Evolutionary conservation across 345 rosid species (phyloP).

Genomic region (Boechera retrofracta): DNA sequence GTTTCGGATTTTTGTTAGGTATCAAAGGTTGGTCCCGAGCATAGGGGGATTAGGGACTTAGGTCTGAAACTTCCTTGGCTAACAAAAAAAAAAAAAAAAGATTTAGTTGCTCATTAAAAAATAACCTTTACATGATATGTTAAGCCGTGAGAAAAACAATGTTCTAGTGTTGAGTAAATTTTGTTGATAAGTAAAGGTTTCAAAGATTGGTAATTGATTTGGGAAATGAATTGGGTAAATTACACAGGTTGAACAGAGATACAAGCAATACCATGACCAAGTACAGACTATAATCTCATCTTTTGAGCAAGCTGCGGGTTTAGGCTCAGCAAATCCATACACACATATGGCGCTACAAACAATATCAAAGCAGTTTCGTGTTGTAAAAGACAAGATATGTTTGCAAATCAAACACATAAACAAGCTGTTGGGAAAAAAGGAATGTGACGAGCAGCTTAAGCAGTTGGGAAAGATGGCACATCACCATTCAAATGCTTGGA

Average conservation of each 20-base stretch:
- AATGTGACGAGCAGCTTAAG: conserved; percentile 52
- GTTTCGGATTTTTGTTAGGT: not conserved
- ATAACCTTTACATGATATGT: not conserved
- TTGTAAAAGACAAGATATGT: conserved; percentile 68
- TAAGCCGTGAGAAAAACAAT: not conserved
- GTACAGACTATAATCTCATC: conserved; percentile 63
- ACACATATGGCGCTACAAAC: conserved; percentile 70
- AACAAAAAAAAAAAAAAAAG: not conserved
- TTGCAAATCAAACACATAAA: conserved; percentile 60
- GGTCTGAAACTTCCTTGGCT: not conserved
- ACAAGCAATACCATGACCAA: conserved; percentile 72
- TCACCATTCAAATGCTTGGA: conserved; percentile 73
- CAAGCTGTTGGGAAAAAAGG: conserved; percentile 69
- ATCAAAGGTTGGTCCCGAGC: not conserved
- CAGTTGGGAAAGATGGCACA: conserved; percentile 39
- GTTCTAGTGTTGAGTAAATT: not conserved
- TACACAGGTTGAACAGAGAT: conserved; percentile 69
- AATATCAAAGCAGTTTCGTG: conserved; percentile 73
- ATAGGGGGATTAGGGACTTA: not conserved
- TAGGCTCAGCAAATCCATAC: conserved; percentile 69
- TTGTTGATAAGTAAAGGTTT: not conserved
- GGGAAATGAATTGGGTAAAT: conserved; percentile 13
- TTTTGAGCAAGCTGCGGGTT: conserved; percentile 71
- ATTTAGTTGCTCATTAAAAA: not conserved
- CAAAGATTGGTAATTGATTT: not conserved